Evolutionary conservation across 2,329 filamentous ascomycete species (phyloP).

Genomic region (Periconia digitata): DNA sequence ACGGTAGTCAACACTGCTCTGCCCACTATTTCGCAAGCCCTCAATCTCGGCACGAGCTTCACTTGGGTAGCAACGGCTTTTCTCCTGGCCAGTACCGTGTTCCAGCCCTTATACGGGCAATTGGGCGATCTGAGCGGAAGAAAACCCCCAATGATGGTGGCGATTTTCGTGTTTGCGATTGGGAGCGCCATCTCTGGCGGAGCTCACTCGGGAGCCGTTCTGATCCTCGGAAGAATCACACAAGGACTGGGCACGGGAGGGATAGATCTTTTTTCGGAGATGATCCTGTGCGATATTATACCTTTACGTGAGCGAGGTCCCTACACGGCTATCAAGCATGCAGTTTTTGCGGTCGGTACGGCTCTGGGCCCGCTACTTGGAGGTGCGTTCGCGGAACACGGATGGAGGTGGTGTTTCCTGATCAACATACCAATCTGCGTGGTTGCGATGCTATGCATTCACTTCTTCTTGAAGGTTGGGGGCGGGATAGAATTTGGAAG

Average conservation of each 20-base stretch:
- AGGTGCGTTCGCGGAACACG: slow-evolving; percentile 32
- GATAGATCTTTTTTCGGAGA: slow-evolving; percentile 49
- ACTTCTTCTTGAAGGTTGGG: slow-evolving; percentile 34
- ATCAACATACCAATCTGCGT: slow-evolving; percentile 39
- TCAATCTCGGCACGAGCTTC: slow-evolving; percentile 27
- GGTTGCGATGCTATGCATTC: slow-evolving; percentile 29
- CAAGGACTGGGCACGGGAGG: slow-evolving; percentile 57
- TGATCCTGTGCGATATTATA: slow-evolving; percentile 56
- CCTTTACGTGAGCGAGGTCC: slow-evolving; percentile 50
- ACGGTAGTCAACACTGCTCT: slow-evolving; percentile 46
- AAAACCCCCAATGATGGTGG: slow-evolving; percentile 37
- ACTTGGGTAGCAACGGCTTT: slow-evolving; percentile 25
- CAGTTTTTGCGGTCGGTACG: slow-evolving; percentile 29
- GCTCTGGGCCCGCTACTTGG: slow-evolving; percentile 34
- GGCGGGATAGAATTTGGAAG: slow-evolving; percentile 17
- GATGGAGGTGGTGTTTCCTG: slow-evolving; percentile 53
- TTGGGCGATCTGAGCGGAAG: slow-evolving; percentile 58
- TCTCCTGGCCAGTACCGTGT: slow-evolving; percentile 39
- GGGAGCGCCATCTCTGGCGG: slow-evolving; percentile 58
- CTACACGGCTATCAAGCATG: slow-evolving; percentile 38
- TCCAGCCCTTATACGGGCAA: slow-evolving; percentile 56
- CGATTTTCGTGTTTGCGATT: slow-evolving; percentile 52
- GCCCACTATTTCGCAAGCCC: slow-evolving; percentile 40
- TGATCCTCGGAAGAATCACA: slow-evolving; percentile 59
- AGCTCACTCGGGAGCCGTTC: slow-evolving; percentile 46